Evolutionary conservation across 768 basidiomycete genomes (phyloP).

Genomic region (Nidularia sp.): DNA sequence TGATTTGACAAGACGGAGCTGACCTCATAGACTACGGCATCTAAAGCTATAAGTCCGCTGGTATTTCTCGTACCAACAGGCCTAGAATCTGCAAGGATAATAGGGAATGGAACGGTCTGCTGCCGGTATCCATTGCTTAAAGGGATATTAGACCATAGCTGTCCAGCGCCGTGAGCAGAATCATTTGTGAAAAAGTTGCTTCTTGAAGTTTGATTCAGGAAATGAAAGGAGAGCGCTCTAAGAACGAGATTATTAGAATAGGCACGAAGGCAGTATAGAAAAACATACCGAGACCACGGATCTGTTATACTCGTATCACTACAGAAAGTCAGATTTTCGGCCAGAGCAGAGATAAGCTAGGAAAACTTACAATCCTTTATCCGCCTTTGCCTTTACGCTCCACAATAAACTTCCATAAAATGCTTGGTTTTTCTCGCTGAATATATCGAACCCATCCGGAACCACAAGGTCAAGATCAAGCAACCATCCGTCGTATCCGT

Average conservation of each 20-base stretch:
- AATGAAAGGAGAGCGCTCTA: not conserved
- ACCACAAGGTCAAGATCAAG: not conserved
- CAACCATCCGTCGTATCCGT: not conserved
- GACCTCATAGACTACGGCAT: not conserved
- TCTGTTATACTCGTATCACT: not conserved
- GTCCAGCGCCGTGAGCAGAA: not conserved
- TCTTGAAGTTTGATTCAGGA: not conserved
- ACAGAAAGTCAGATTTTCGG: not conserved
- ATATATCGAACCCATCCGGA: not conserved
- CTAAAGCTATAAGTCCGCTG: not conserved
- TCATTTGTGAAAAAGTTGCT: not conserved
- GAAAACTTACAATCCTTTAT: not conserved
- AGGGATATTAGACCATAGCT: not conserved
- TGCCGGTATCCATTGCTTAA: not conserved
- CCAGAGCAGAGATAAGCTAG: not conserved
- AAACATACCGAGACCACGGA: not conserved
- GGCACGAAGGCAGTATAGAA: not conserved
- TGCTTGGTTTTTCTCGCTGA: not conserved
- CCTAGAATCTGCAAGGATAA: not conserved
- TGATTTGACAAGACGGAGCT: not conserved
- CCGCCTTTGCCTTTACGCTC: not conserved
- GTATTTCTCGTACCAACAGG: not conserved
- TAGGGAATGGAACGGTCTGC: not conserved
- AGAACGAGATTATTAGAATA: not conserved
- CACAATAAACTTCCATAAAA: not conserved